Conservation (phyloP, 1,139 yeast species). For the Hyphopichia fennica region DNA sequence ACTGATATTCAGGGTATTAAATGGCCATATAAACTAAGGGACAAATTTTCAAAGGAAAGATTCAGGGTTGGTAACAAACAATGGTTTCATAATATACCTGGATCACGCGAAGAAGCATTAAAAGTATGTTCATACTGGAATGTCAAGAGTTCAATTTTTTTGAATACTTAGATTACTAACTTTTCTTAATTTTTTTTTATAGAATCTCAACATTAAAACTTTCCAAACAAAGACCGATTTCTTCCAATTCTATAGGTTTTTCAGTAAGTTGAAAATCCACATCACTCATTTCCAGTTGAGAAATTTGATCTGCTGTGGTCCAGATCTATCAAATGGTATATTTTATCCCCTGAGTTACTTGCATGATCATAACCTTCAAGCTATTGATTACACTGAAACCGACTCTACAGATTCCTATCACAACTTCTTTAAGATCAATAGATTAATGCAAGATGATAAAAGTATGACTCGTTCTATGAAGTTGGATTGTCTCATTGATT, state of each 20-base stretch:
- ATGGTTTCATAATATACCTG: constrained; percentile 43
- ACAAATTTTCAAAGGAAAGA: constrained; percentile 35
- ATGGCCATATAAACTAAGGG: constrained; percentile 35
- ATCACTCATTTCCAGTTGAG: constrained; percentile 60
- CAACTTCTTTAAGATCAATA: constrained; percentile 36
- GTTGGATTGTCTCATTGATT: constrained; percentile 40
- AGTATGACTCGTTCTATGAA: constrained; percentile 21
- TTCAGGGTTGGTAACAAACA: constrained; percentile 32
- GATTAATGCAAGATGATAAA: constrained; percentile 28
- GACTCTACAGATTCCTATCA: constrained; percentile 24
- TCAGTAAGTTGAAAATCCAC: constrained; percentile 45
- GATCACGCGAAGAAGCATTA: constrained; percentile 31
- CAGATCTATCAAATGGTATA: constrained; percentile 34
- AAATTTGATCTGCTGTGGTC: constrained; percentile 48
- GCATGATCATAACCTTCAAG: constrained; percentile 32
- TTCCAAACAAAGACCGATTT: constrained; percentile 29
- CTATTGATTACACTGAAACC: constrained; percentile 15
- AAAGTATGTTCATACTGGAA: constrained; percentile 31
- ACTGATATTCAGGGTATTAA: constrained; percentile 38
- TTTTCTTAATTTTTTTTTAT: background rate
- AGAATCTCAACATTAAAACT: constrained; percentile 24
- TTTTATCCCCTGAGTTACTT: constrained; percentile 42
- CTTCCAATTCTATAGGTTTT: constrained; percentile 43
- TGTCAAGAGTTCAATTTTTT: background rate
- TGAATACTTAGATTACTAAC: constrained; percentile 15